These are phyloP conservation scores for Achlya hypogyna DNA, from an alignment of 352 stramenopile species.

Conservation along the genomic window DNA sequence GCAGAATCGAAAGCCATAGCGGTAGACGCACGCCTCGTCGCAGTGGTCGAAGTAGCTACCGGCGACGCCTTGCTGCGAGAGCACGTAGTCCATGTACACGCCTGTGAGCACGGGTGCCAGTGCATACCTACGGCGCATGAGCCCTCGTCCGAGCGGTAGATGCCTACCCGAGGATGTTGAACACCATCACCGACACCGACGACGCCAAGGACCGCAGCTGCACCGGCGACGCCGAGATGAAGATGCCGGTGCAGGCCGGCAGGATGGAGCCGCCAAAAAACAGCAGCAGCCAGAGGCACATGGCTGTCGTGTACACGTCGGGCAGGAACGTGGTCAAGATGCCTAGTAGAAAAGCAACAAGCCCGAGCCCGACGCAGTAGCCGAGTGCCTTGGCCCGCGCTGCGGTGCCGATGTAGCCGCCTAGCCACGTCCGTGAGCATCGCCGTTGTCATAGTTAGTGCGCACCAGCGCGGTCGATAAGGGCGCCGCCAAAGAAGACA, in stretches of 20 bases:
- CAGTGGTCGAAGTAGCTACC: constrained; percentile 64
- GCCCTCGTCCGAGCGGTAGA: not conserved
- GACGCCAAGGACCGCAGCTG: constrained; percentile 67
- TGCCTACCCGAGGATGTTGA: constrained; percentile 71
- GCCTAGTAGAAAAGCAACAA: constrained; percentile 55
- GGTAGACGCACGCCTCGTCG: constrained; percentile 73
- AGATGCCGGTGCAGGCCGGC: constrained; percentile 74
- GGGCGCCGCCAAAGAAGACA: constrained; percentile 72
- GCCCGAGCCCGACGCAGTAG: constrained; percentile 64
- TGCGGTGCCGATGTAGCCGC: constrained; percentile 67
- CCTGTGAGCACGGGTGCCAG: constrained; percentile 70
- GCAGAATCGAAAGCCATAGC: constrained; percentile 71
- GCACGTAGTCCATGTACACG: constrained; percentile 72
- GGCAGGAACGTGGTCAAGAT: constrained; percentile 70
- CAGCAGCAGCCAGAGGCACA: constrained; percentile 68
- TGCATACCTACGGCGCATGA: constrained; percentile 20
- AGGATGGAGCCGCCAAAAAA: constrained; percentile 78
- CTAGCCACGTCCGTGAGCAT: constrained; percentile 13
- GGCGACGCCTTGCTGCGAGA: constrained; percentile 42
- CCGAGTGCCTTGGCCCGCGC: constrained; percentile 64
- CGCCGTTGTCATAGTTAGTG: not conserved
- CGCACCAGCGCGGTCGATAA: constrained; percentile 49
- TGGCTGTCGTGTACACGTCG: constrained; percentile 61
- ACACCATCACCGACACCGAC: constrained; percentile 74
- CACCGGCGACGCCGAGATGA: constrained; percentile 70